Evolutionary conservation across 192 early-diverging fungal species (phyloP), one percentile per base, ranked within the genome.

Genomic region (Linderina pennispora): DNA sequence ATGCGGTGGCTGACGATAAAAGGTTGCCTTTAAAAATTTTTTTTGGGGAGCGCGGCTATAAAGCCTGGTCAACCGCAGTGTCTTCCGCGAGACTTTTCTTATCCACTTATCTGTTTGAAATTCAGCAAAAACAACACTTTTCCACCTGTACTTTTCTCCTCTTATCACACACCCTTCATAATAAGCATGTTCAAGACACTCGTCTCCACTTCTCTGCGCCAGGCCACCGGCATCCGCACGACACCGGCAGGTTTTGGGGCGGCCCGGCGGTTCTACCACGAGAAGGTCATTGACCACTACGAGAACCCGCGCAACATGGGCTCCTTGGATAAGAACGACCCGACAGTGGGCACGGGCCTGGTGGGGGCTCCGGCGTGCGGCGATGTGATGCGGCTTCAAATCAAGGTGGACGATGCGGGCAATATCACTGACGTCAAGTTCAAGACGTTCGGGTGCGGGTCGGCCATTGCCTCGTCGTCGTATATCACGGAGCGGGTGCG

Each of bases 401-500:
- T 98, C 74, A 80, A 87, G 61, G 95, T 98, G 4, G 91, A 98
- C 64, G 92, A 98, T 25, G 82, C 74, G 34, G 92, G 92, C 36
- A 86, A 91, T 60, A 98, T 98, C 59, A 74, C 80, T 34, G 92
- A 98, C 43, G 92, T 94, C 52, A 91, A 92, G 68, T 98, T 98
- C 77, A 98, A 98, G 75, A 98, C 95, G 1, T 98, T 94, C 74
- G 95, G 95, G 20, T 98, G 95, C 58, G 95, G 95, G 23, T 89
- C 86, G 22, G 95, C 95, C 21, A 98, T 98, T 59, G 95, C 95
- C 14, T 90, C 87, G 18, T 90, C 87, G 17, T 85, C 81, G 14
- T 84, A 89, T 36, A 91, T 90, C 58, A 96, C 95, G 17, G 92
- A 98, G 65, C 87, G 90, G 56, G 95, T 98, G 32, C 84, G 89